Evolutionary conservation across 164 flowering plant species (phyloP).

Genomic region (Stephania cephalantha): DNA sequence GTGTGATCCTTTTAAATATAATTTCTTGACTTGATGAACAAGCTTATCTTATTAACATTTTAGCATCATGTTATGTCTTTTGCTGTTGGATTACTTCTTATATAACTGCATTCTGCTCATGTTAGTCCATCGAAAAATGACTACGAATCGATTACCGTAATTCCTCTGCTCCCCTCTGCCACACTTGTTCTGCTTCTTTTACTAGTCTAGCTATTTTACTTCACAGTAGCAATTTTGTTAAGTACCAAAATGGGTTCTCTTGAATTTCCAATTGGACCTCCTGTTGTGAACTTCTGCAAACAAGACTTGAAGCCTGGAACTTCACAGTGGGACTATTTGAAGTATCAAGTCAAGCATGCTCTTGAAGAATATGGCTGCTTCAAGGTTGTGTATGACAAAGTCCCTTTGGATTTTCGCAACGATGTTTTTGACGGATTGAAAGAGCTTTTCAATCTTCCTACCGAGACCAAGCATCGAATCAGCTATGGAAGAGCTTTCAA

Average conservation of each 20-base stretch:
- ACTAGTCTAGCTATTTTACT: too few species aligned
- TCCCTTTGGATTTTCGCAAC: conserved; percentile 25
- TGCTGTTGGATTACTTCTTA: too few species aligned
- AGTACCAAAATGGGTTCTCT: neutral
- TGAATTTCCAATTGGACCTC: neutral
- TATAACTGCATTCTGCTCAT: too few species aligned
- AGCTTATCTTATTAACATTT: too few species aligned
- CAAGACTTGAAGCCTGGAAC: conserved; percentile 7
- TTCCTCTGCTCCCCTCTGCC: too few species aligned
- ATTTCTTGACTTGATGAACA: too few species aligned
- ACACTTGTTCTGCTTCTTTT: too few species aligned
- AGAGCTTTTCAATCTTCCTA: conserved; percentile 45
- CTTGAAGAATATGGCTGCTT: conserved; percentile 53
- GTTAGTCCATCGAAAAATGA: too few species aligned
- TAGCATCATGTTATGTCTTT: too few species aligned
- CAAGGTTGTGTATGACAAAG: conserved; percentile 32
- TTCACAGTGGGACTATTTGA: neutral
- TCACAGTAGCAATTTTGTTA: too few species aligned
- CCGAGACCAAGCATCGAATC: neutral
- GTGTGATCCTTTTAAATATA: too few species aligned
- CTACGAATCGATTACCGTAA: too few species aligned
- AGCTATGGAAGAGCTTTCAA: neutral
- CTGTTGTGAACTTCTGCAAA: neutral
- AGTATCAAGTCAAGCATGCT: conserved; percentile 28
- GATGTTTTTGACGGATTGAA: conserved; percentile 21